Base-by-base conservation (phyloP, 2,329 filamentous ascomycete species). In the Elsinoe australis region DNA sequence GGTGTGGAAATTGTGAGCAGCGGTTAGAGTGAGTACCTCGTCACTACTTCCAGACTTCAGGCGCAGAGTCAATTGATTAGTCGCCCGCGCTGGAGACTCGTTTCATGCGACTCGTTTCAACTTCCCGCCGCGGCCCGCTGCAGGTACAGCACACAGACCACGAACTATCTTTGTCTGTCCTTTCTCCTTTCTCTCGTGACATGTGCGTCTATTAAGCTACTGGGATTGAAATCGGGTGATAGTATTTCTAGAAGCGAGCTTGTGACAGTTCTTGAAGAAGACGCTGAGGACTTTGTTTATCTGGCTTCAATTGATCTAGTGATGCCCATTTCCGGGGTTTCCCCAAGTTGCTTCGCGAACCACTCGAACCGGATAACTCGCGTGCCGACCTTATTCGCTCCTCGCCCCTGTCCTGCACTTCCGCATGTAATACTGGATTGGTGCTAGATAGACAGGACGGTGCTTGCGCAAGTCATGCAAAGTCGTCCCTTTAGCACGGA, bases 41-140 rank as follows among this genome's bases (percentile, higher is more conserved):
- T 39, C 15, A 19, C 35, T 19, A 17, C 21, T 8, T 26, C 19
- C n/a, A 19, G 18, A 15, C 4, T 44, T 19, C 21, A 21, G n/a
- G 39, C 24, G 21, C 36, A 41, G 14, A 44, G 4, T 44, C 21
- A 19, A 14, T 10, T 21, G 24, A 12, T 10, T 15, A 28, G 24
- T 21, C 15, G 33, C n/a, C 18, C 33, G 14, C 33, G 14, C 14
- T 14, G 12, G n/a, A 17, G 39, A 32, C 21, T 44, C 39, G 39
- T 44, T 44, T 44, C 39, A 44, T 44, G 28, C 39, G 18, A 14
- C 15, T 24, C 39, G 39, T 44, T 44, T 44, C 39, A 44, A 44
- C 39, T 24, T n/a, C 22, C 39, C 39, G 39, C 12, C 26, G 24
- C 39, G 39, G 39, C 39, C 39, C 39, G 39, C 39, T 44, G 39